phyloP scores from a whole-genome alignment of 148 eudicot species.

The Fagopyrum esculentum region DNA sequence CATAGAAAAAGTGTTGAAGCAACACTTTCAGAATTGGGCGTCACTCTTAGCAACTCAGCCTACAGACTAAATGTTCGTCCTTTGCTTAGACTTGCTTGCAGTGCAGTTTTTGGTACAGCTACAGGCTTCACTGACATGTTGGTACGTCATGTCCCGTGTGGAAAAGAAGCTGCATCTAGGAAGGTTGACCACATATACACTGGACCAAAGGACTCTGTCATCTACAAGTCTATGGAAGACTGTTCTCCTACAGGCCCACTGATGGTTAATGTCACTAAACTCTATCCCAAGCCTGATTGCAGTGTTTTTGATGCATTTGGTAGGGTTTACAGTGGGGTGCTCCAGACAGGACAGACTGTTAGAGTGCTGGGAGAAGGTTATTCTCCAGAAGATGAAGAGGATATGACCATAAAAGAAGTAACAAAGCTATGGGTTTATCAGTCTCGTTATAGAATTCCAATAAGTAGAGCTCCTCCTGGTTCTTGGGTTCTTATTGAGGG shows the following conservation, averaged over 20 bases:
- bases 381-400: constrained; percentile 99
- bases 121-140: constrained; percentile 99
- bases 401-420: constrained; percentile 98
- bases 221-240: constrained; percentile 73
- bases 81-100: constrained; percentile 89
- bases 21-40: constrained; percentile 90
- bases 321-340: constrained; percentile 89
- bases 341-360: constrained; percentile 87
- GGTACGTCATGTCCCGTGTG: constrained; percentile 91
- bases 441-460: constrained; percentile 93
- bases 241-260: constrained; percentile 89
- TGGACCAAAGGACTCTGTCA: constrained; percentile 66
- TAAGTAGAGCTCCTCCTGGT: constrained; percentile 96
- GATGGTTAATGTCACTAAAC: constrained; percentile 89
- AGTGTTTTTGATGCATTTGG: constrained; percentile 99
- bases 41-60: constrained; percentile 84
- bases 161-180: constrained; percentile 68
- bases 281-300: constrained; percentile 96
- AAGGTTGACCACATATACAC: constrained; percentile 91
- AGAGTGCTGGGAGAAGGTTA: constrained; percentile 97
- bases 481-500: constrained; percentile 99
- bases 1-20: constrained; percentile 96
- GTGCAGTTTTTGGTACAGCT: constrained; percentile 93
- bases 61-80: constrained; percentile 90
- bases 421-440: constrained; percentile 97